phyloP scores from a whole-genome alignment of 2,329 filamentous ascomycete genomes.

The Colletotrichum sp. region DNA sequence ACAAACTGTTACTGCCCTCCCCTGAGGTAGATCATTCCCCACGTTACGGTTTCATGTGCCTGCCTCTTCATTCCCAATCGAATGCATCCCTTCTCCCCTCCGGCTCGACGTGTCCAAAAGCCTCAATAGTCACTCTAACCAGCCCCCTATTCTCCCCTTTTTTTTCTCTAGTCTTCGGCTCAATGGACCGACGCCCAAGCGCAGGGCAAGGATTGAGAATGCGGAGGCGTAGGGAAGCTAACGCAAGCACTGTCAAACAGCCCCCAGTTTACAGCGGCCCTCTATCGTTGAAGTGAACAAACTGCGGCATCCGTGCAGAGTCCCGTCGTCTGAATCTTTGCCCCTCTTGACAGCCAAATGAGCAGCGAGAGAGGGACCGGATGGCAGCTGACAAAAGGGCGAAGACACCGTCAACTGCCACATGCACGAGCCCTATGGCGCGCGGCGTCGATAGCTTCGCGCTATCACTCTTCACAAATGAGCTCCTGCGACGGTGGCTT shows the following conservation, averaged over 20 bases:
- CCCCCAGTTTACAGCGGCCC: not conserved
- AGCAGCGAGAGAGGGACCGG: not conserved
- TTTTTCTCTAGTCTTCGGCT: not conserved
- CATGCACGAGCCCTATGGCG: not conserved
- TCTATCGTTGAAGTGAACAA: not conserved
- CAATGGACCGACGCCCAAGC: not conserved
- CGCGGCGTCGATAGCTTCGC: constrained; percentile 14
- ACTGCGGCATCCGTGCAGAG: not conserved
- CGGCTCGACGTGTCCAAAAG: not conserved
- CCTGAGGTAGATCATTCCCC: constrained; percentile 16
- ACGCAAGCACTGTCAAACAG: constrained; percentile 7
- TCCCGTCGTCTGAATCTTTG: not conserved
- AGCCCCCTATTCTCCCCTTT: not conserved
- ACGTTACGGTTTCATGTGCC: constrained; percentile 15
- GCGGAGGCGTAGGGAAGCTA: not conserved
- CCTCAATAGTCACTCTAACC: not conserved
- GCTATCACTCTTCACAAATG: constrained; percentile 3
- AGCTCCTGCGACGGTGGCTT: constrained; percentile 17
- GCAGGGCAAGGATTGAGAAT: constrained; percentile 8
- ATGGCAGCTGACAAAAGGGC: constrained; percentile 17
- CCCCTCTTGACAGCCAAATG: not conserved
- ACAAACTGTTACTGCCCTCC: constrained; percentile 1
- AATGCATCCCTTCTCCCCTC: constrained; percentile 1
- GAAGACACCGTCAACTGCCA: constrained; percentile 10
- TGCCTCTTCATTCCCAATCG: constrained; percentile 10